Conservation (phyloP, 2,329 filamentous ascomycete genomes). For the Hypoxylon sp. region DNA sequence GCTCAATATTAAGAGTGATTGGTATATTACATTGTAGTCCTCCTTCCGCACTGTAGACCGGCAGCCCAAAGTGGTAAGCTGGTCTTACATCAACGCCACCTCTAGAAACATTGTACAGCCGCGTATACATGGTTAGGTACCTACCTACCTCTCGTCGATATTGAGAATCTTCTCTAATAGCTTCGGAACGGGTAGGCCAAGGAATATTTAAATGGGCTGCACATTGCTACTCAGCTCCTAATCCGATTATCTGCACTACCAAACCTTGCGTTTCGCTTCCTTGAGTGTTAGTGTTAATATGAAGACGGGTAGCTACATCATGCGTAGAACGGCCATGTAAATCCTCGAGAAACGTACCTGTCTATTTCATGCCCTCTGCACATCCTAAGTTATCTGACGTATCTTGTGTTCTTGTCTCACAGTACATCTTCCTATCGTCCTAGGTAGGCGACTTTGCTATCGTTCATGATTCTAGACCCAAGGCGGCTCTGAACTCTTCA, state of each 20-base stretch:
- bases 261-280: constrained; percentile 14
- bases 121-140: background rate
- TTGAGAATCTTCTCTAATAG: background rate
- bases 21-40: background rate
- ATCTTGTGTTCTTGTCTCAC: constrained; percentile 18
- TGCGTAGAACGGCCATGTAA: background rate
- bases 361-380: background rate
- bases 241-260: constrained; percentile 1
- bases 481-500: constrained; percentile 4
- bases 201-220: background rate
- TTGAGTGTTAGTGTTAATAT: constrained; percentile 4
- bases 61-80: background rate
- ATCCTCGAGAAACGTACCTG: background rate
- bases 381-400: constrained; percentile 4
- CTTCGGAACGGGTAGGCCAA: background rate
- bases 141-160: background rate
- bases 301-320: constrained; percentile 35
- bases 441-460: background rate
- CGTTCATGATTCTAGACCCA: constrained; percentile 7
- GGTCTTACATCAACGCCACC: background rate
- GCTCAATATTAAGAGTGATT: background rate
- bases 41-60: background rate
- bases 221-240: background rate
- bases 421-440: constrained; percentile 3
- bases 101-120: background rate